Evolutionary conservation across 1,284 basidiomycete genomes (phyloP).

Genomic region (Vanrija sp.): DNA sequence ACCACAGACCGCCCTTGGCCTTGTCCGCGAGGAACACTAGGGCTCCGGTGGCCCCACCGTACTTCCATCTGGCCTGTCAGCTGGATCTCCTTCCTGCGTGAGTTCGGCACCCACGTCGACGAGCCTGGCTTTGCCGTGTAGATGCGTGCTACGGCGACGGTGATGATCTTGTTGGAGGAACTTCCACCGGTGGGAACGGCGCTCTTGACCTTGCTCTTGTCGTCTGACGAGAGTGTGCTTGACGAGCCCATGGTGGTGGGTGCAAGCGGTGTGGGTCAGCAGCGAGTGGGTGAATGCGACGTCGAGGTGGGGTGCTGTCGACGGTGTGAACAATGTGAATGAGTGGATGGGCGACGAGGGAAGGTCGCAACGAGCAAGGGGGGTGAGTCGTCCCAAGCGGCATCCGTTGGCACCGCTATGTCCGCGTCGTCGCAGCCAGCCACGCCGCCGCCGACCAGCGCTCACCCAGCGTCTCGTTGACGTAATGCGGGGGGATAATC

Average conservation of each 20-base stretch:
- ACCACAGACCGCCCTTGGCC: conserved; percentile 58
- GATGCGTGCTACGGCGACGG: conserved; percentile 72
- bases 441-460: too few relatives aligned
- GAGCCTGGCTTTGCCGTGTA: conserved; percentile 58
- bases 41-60: conserved; percentile 78
- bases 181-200: conserved; percentile 54
- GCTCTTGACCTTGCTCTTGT: conserved; percentile 71
- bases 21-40: conserved; percentile 68
- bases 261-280: too few relatives aligned
- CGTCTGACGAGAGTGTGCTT: conserved; percentile 59
- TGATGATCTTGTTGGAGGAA: conserved; percentile 63
- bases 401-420: too few relatives aligned
- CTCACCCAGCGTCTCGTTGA: too few relatives aligned
- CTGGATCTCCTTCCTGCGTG: background rate
- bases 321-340: too few relatives aligned
- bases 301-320: too few relatives aligned
- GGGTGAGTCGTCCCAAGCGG: too few relatives aligned
- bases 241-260: conserved; percentile 21
- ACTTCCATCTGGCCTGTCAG: conserved; percentile 62
- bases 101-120: conserved; percentile 26
- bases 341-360: too few relatives aligned
- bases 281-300: too few relatives aligned
- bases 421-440: too few relatives aligned
- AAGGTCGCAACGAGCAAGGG: too few relatives aligned
- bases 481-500: too few relatives aligned